A percentile compares a stretch with the other conserved stretches of the same genome.
These are phyloP conservation scores for Ciborinia camelliae DNA, from an alignment of 2,329 filamentous ascomycete genomes.

Conservation along the genomic window DNA sequence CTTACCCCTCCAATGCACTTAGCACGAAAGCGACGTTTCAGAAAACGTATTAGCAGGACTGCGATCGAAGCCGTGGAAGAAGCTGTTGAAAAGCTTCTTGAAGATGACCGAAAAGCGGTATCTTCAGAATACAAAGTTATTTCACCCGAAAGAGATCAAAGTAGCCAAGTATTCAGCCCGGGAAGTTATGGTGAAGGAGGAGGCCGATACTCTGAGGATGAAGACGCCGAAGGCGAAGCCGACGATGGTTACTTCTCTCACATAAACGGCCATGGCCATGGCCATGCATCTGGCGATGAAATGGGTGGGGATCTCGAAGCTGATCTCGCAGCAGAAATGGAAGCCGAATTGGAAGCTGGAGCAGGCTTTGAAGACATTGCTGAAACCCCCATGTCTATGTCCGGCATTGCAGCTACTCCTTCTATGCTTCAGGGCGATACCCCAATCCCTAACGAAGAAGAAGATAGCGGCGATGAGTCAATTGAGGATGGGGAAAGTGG, in stretches of 20 bases:
- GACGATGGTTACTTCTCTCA: constrained; percentile 40
- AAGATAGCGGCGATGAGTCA: constrained; percentile 42
- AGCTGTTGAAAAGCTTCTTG: constrained; percentile 51
- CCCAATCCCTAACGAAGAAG: constrained; percentile 29
- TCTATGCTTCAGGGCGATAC: constrained; percentile 32
- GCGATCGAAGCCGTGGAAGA: constrained; percentile 56
- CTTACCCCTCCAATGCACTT: constrained; percentile 59
- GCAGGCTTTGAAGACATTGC: constrained; percentile 32
- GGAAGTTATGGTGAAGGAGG: constrained; percentile 32
- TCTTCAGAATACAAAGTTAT: constrained; percentile 44
- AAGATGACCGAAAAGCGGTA: constrained; percentile 43
- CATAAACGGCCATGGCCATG: constrained; percentile 26
- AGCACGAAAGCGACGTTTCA: constrained; percentile 55
- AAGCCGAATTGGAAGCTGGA: constrained; percentile 34
- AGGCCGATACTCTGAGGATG: constrained; percentile 38
- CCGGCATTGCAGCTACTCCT: constrained; percentile 29
- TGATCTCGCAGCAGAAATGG: constrained; percentile 31
- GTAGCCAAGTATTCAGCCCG: constrained; percentile 30
- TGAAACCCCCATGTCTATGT: constrained; percentile 37
- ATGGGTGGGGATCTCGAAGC: constrained; percentile 41
- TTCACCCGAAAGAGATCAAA: constrained; percentile 37
- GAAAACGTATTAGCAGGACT: constrained; percentile 53
- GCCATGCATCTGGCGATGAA: constrained; percentile 35
- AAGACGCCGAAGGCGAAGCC: constrained; percentile 40
- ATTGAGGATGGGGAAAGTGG: constrained; percentile 46